Base-by-base conservation (phyloP, 106 monocot genomes). In the Platanthera zijinensis region DNA sequence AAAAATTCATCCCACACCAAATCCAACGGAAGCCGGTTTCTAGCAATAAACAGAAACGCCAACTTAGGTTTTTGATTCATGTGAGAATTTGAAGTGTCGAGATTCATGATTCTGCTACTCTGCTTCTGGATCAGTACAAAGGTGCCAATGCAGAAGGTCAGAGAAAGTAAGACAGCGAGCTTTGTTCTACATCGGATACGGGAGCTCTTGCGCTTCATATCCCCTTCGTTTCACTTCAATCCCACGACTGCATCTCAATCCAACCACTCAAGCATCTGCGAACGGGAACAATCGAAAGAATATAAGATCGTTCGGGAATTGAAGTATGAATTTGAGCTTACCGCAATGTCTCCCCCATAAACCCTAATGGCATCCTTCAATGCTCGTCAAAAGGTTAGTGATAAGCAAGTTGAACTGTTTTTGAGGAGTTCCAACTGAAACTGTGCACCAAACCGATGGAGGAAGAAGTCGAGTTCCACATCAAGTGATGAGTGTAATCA, bases 1-100 rank as follows among this genome's bases (percentile, higher is more conserved):
- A 99, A 92, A 80, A 99, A 99, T 46, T 80, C 83, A 77, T 94
- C 89, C 97, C 97, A 99, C 63, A 92, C 79, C 52, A 88, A 45
- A 17, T 99, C 97, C 54, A 99, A 70, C 1, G 94, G 92, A 77
- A 99, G 84, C 62, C 94, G 83, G 21, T 99, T 99, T 52, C 97
- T 78, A 5, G 97, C 89, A 19, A 99, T 92, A 49, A 99, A 99
- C 0, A 99, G 86, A 75, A 99, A 99, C 5, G 97, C 97, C 45
- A 99, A 85, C 86, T 92, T 88, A 19, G 82, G 77, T 47, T 79
- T 81, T 47, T 71, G 83, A 74, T 19, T 11, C 9, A 51, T 10
- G 5, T 59, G 74, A 12, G 82, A 80, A 52, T 9, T 11, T 3
- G 56, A 69, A n/a, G 71, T 8, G 21, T 13, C 25, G n/a, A 68